phyloP scores from a whole-genome alignment of 345 rosid species.

The Salix arbutifolia region DNA sequence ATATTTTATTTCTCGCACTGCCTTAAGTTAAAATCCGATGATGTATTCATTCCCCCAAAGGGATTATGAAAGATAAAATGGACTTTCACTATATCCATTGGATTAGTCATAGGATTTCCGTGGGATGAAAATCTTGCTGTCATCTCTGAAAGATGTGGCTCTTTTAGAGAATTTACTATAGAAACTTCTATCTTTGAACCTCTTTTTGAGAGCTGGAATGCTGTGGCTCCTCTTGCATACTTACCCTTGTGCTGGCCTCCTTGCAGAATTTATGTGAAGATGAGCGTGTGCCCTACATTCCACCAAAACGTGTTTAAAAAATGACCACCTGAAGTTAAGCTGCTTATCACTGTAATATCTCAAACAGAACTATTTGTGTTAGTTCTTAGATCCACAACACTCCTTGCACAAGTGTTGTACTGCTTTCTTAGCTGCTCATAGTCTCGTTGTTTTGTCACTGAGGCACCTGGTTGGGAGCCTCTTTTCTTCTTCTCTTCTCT shows the following conservation, averaged over 20 bases:
- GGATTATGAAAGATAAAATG: neutral
- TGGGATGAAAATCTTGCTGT: neutral
- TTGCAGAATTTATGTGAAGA: conserved; percentile 79
- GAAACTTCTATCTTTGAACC: neutral
- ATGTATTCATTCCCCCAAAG: neutral
- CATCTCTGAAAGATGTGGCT: too few species aligned
- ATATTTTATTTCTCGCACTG: neutral
- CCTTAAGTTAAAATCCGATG: neutral
- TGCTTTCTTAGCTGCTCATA: neutral
- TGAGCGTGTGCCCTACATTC: conserved; percentile 63
- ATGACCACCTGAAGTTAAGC: neutral
- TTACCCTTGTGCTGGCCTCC: neutral
- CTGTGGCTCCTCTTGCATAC: neutral
- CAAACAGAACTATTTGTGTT: neutral
- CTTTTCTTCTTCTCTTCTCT: neutral
- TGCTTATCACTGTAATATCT: neutral
- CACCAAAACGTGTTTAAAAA: conserved; percentile 61
- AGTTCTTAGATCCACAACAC: neutral
- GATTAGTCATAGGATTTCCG: neutral
- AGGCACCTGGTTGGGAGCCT: neutral
- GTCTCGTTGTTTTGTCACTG: neutral
- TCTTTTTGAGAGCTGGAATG: neutral
- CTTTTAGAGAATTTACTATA: neutral
- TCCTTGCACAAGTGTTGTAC: neutral
- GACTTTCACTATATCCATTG: neutral